Base-by-base conservation (phyloP, 2,329 filamentous ascomycete species). In the Xylariaceae sp. region DNA sequence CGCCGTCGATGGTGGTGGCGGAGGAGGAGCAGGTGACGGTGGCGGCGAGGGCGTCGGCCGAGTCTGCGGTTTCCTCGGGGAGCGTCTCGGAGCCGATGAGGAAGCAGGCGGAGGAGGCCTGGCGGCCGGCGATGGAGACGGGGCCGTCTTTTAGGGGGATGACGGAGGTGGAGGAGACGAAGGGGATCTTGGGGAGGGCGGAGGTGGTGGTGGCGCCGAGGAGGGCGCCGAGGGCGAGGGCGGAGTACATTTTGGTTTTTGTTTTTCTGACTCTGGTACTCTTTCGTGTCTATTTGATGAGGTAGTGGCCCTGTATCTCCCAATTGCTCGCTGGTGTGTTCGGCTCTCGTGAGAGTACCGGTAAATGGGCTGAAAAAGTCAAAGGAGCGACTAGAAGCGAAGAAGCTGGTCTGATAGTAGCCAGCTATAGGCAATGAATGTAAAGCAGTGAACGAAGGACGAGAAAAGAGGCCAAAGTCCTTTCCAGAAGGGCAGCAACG, bases 31-130 rank as follows among this genome's bases (percentile, higher is more conserved):
- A 81, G 33, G 73, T 79, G 12, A 81, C 62, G 29, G 51, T 59
- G 34, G 53, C 48, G 42, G 66, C 60, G 42, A 81, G 61, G 11
- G 55, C 48, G 16, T 61, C 58, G 41, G 68, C 76, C 2, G 62
- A 51, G 42, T 68, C 62, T 18, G 64, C 59, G 12, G 72, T 67
- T 51, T 80, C 76, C 6, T 62, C 61, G 1, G 78, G 78, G 9
- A 81, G 72, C 3, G 63, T 58, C 4, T 62, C 59, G 38, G 59
- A 64, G 48, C 78, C 78, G 45, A 79, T 57, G 12, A 81, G 45
- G 64, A 79, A 80, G 66, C 78, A 81, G 30, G 41, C 22, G 22
- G 22, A 11, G 22, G 22, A 6, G 30, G 16, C 28, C n/a, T 46
- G 39, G 28, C 42, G 47, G 3, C 19, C n/a, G 6, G 22, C 6